Evolutionary conservation across 2,329 filamentous ascomycete genomes (phyloP), one percentile per base, ranked within the genome.

Genomic region (Alternaria sp.): DNA sequence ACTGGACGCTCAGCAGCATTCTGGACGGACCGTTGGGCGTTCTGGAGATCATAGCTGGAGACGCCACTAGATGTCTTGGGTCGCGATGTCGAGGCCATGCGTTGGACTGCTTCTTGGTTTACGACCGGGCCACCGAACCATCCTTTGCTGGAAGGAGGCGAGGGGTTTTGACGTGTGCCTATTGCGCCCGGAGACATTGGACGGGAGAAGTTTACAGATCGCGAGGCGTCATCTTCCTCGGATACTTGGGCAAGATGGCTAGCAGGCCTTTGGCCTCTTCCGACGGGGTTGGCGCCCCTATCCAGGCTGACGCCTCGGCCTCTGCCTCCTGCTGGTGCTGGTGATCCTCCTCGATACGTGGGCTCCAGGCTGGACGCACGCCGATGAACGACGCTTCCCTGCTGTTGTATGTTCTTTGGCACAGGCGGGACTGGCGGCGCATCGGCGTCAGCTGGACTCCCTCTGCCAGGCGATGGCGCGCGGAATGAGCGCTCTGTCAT

Each of bases 401-500:
- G 60, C 63, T 60, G 48, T 11, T 72, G 68, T 18, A 80, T 71
- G 55, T 85, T 79, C 40, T 84, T 80, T 3, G 92, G 92, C 27
- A 97, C 84, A 4, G 85, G 84, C 36, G 93, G 94, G 2, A 97
- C 89, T 1, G 93, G 93, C 30, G 93, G 92, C 54, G 87, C 84
- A 70, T 86, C 81, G n/a, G 44, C 54, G 56, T 79, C 59, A 9
- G 65, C 48, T 30, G 71, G 65, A 55, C 69, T 74, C 68, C 70
- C 64, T 66, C 71, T 59, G 62, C 69, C 70, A 40, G 78, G 72
- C 84, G 83, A 96, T 4, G 89, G 88, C 12, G 90, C 91, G 68
- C 94, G 89, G 78, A 97, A 97, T 1, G 93, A 94, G 59, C 94
- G 88, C 76, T 94, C 92, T 30, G 88, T 90, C 94, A 98, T 97